A percentile compares a stretch with the other conserved stretches of the same genome.
These are phyloP conservation scores for Aspergillus flavus DNA, from an alignment of 2,329 filamentous ascomycete species.

Conservation along the genomic window DNA sequence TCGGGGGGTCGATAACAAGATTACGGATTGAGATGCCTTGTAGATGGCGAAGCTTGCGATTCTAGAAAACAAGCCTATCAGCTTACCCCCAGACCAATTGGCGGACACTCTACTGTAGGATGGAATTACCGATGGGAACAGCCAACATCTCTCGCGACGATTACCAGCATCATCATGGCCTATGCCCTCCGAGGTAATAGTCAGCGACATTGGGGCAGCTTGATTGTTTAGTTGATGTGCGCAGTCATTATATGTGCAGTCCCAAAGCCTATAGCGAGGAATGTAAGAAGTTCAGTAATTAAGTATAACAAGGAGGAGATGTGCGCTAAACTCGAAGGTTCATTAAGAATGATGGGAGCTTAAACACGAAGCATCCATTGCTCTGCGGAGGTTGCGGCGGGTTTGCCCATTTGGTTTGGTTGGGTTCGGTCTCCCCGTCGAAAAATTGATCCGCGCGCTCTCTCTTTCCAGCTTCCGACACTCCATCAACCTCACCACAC, in stretches of 20 bases:
- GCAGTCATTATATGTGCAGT: background rate
- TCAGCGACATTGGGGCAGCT: conserved; percentile 24
- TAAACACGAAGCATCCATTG: conserved; percentile 2
- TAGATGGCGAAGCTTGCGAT: conserved; percentile 85
- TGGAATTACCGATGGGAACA: conserved; percentile 52
- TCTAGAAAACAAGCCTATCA: conserved; percentile 53
- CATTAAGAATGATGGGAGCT: background rate
- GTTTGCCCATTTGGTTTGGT: conserved; percentile 14
- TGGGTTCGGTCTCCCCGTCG: conserved; percentile 27
- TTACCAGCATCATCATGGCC: conserved; percentile 31
- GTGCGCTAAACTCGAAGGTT: background rate
- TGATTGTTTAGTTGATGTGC: background rate
- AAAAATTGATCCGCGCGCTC: conserved; percentile 38
- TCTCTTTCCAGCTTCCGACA: conserved; percentile 14
- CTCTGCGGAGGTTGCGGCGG: conserved; percentile 13
- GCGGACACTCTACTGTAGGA: background rate
- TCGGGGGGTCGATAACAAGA: conserved; percentile 66
- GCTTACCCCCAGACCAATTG: conserved; percentile 9
- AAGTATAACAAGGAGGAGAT: background rate
- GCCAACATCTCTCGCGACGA: conserved; percentile 52
- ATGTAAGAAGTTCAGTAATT: background rate
- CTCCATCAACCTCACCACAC: conserved; percentile 21
- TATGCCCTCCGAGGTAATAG: conserved; percentile 18
- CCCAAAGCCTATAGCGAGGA: background rate
- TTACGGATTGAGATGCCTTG: conserved; percentile 87